Conservation (phyloP, 805 yeast genomes). For the Lipomyces oligophaga region DNA sequence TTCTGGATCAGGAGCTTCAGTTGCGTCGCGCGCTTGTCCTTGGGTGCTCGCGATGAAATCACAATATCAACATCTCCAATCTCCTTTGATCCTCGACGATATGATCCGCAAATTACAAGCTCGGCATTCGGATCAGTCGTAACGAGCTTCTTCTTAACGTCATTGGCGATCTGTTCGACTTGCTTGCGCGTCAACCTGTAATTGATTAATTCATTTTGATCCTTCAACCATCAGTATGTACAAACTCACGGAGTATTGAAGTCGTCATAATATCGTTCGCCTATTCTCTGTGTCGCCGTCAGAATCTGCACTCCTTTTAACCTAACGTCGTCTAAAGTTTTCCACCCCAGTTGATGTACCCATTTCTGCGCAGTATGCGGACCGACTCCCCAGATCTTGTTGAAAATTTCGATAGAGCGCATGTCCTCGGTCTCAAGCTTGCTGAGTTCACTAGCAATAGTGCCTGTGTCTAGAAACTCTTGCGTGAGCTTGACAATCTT, state of each 20-base stretch:
- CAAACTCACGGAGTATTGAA: slow-evolving; percentile 6
- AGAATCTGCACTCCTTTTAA: slow-evolving; percentile 14
- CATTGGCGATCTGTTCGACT: slow-evolving; percentile 16
- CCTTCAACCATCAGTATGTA: neutral
- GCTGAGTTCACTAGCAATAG: slow-evolving; percentile 19
- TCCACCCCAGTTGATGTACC: slow-evolving; percentile 25
- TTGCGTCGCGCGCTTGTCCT: too few species aligned
- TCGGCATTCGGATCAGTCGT: slow-evolving; percentile 6
- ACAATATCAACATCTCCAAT: slow-evolving; percentile 26
- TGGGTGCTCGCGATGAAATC: slow-evolving; percentile 13
- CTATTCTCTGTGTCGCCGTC: slow-evolving; percentile 20
- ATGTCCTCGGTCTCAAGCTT: slow-evolving; percentile 8
- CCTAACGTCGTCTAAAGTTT: slow-evolving; percentile 18
- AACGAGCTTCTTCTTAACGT: slow-evolving; percentile 7
- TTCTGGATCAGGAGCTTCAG: slow-evolving; percentile 8
- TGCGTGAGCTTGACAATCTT: slow-evolving; percentile 19
- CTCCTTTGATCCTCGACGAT: slow-evolving; percentile 21
- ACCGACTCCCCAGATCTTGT: slow-evolving; percentile 30
- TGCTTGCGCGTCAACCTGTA: slow-evolving; percentile 16
- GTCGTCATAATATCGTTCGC: slow-evolving; percentile 25
- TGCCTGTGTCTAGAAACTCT: slow-evolving; percentile 25
- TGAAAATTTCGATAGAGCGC: slow-evolving; percentile 13
- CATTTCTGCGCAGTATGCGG: slow-evolving; percentile 21
- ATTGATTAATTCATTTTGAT: neutral
- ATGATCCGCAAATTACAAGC: slow-evolving; percentile 24